Evolutionary conservation across 2,329 filamentous ascomycete genomes (phyloP).

Genomic region (Pochonia chlamydosporia): DNA sequence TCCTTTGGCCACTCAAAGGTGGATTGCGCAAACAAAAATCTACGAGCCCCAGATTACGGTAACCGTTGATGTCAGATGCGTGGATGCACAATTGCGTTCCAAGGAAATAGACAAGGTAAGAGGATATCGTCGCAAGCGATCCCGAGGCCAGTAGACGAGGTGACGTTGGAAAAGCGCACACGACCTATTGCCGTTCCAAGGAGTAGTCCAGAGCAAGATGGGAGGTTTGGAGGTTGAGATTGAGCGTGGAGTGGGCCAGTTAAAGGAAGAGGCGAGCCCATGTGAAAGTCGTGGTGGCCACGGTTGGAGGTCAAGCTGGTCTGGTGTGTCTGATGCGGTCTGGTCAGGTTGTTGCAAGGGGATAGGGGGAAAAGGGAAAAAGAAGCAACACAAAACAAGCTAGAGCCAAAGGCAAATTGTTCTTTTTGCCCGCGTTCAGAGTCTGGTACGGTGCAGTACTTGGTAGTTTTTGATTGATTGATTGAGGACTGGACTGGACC

Average conservation of each 20-base stretch:
- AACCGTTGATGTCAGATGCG: neutral
- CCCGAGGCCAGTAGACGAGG: neutral
- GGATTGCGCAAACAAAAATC: neutral
- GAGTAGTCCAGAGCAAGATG: constrained; percentile 9
- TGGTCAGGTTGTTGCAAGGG: too few species aligned
- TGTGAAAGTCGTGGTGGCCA: constrained; percentile 18
- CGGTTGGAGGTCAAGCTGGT: neutral
- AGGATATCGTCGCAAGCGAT: neutral
- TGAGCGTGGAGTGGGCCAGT: constrained; percentile 21
- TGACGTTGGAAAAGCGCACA: constrained; percentile 25
- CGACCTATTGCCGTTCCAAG: constrained; percentile 33
- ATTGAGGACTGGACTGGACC: neutral
- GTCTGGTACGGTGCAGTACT: too few species aligned
- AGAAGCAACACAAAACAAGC: too few species aligned
- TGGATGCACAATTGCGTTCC: neutral
- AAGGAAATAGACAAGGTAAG: constrained; percentile 4
- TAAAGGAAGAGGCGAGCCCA: constrained; percentile 20
- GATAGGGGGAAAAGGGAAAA: too few species aligned
- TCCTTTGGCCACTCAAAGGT: neutral
- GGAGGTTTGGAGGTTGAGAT: constrained; percentile 17
- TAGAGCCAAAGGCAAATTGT: too few species aligned
- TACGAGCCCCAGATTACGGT: constrained; percentile 2
- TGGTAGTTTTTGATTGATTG: too few species aligned
- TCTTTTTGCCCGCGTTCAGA: too few species aligned
- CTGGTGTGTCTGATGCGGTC: too few species aligned